Conservation (phyloP, 257 asterid genomes). For the Coffea canephora region DNA sequence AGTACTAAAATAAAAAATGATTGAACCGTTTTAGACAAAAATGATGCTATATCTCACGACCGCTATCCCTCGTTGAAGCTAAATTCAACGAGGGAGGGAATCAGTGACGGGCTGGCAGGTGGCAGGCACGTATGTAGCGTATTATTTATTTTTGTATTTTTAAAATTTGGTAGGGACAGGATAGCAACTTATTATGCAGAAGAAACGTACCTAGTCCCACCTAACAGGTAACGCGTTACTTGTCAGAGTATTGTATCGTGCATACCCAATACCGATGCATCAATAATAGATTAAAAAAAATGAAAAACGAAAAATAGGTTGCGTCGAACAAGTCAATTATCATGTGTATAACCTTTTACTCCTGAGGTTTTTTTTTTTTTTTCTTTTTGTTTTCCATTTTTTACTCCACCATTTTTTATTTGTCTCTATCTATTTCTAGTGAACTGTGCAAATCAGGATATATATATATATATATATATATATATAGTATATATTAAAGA, state of each 20-base stretch:
- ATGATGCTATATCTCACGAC: not conserved
- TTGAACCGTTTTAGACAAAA: not conserved
- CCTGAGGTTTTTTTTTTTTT: not conserved
- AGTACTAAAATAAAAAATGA: not conserved
- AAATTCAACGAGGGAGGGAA: too few species aligned
- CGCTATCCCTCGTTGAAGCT: too few species aligned
- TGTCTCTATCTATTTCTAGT: not conserved
- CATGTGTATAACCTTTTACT: not conserved
- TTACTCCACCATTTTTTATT: not conserved
- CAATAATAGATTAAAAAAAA: not conserved
- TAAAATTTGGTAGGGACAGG: not conserved
- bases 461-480: too few species aligned
- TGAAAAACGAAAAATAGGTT: slow-evolving; percentile 5
- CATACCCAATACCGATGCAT: not conserved
- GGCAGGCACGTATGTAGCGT: too few species aligned
- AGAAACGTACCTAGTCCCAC: not conserved
- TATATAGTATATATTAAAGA: not conserved
- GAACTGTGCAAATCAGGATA: not conserved
- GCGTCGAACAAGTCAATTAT: slow-evolving; percentile 2
- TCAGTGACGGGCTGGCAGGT: not conserved
- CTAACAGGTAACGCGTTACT: slow-evolving; percentile 5
- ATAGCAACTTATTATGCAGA: not conserved
- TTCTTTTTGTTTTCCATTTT: not conserved
- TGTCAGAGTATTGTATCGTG: not conserved
- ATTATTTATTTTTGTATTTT: too few species aligned